These are phyloP conservation scores for Russula griseocarnosa DNA, from an alignment of 768 basidiomycete species.

Conservation along the genomic window DNA sequence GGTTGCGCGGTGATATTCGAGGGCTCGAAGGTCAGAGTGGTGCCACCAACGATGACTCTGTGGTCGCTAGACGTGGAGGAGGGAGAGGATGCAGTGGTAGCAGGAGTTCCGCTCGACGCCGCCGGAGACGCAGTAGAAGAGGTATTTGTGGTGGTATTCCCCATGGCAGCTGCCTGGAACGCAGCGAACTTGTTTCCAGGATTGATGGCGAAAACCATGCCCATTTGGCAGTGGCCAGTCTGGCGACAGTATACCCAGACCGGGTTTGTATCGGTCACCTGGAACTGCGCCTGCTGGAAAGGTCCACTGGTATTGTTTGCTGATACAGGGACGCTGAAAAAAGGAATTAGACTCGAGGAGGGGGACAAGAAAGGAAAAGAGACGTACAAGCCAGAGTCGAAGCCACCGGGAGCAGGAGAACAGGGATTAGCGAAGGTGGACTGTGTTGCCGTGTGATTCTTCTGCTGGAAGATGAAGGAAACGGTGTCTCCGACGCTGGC, in stretches of 20 bases:
- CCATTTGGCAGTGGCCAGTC: conserved; percentile 49
- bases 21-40: conserved; percentile 33
- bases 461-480: conserved; percentile 49
- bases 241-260: conserved; percentile 61
- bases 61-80: conserved; percentile 34
- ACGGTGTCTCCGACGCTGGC: conserved; percentile 47
- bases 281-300: conserved; percentile 46
- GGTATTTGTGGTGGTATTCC: conserved; percentile 23
- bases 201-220: conserved; percentile 69
- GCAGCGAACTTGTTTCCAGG: conserved; percentile 50
- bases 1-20: conserved; percentile 37
- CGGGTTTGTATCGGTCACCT: conserved; percentile 43
- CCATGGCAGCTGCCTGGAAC: conserved; percentile 53
- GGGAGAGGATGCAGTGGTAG: conserved; percentile 31
- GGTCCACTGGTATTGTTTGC: conserved; percentile 39
- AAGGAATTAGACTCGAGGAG: conserved; percentile 30
- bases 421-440: conserved; percentile 53
- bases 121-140: conserved; percentile 30
- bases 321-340: conserved; percentile 45
- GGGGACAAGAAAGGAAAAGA: background rate
- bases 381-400: conserved; percentile 57
- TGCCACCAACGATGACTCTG: conserved; percentile 33
- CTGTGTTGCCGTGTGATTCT: conserved; percentile 58
- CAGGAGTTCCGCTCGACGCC: conserved; percentile 35
- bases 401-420: conserved; percentile 39